Evolutionary conservation across 495 filamentous ascomycete species (phyloP), one percentile per base, ranked within the genome.

Genomic region (Lasiosphaeria hispida): DNA sequence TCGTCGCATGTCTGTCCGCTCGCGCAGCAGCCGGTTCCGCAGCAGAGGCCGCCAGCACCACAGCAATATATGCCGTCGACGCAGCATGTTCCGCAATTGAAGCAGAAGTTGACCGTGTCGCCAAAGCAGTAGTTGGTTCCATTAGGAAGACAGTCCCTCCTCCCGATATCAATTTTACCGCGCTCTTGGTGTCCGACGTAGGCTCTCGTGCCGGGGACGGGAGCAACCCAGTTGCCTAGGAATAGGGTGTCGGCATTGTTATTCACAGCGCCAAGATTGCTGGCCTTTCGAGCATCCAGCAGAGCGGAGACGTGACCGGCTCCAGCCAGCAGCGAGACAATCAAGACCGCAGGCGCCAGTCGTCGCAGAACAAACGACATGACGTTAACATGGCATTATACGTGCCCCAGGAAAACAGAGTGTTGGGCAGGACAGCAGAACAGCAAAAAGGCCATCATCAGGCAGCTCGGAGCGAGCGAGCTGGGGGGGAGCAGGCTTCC

Each of bases 51-150:
- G 1, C 57, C 65, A 9, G 33, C 39, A 7, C 51, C 48, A 36
- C 69, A 72, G 48, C 69, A 72, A 14, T 59, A 50, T 7, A 58
- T 44, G n/a, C 61, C 58, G 4, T 67, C 62, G 6, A 57, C 41
- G 39, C 69, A 72, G 41, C 69, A 72, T 37, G 63, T 65, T 13
- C 65, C 67, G 34, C 69, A 72, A 30, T 51, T 48, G 1, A 62
- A 23, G 23, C 69, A 72, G 48, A 48, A 68, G 53, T 67, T 57
- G 42, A 54, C 47, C n/a, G 40, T 53, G 57, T 68, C 53, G 14
- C 55, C 57, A 51, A 72, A 72, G 65, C 69, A 72, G 45, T 63
- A 72, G 62, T 68, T 72, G 39, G 69, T 63, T 3, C 67, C 69
- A 45, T 72, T 72, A 10, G 67, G 48, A 3, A 67, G 47, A 23